Evolutionary conservation across 805 yeast species (phyloP), one percentile per base, ranked within the genome.

Genomic region (Nakazawaea wyomingensis): DNA sequence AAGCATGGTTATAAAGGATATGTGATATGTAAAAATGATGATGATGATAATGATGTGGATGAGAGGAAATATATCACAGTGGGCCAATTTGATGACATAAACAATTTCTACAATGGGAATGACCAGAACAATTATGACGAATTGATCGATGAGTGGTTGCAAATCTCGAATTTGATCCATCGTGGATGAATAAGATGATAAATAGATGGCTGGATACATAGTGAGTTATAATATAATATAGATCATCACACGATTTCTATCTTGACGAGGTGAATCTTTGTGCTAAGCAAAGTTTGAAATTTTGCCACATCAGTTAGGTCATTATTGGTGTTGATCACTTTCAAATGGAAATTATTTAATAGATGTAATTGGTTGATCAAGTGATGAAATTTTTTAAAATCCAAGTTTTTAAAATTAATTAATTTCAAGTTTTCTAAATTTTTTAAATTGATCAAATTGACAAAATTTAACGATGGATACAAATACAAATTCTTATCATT

Each of bases 131-230:
- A 27, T 14, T 13, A 14, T 18, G 30, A 11, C 17, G 41, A 36
- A 24, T 24, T 32, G 22, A 18, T 43, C 3, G 18, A 24, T 5
- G 46, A 10, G 61, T 59, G 22, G 61, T 55, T 22, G 57, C 41
- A 38, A 50, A 52, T 22, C 51, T 48, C 33, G 57, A 41, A 11
- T 49, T 53, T 22, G 57, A 56, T 14, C 57, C 50, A 21, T 52
- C n/a, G n/a, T n/a, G n/a, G n/a, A n/a, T n/a, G n/a, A n/a, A n/a
- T n/a, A n/a, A n/a, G n/a, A n/a, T n/a, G n/a, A n/a, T n/a, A n/a
- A n/a, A n/a, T n/a, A n/a, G n/a, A n/a, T n/a, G n/a, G n/a, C n/a
- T n/a, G n/a, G n/a, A n/a, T n/a, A n/a, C n/a, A n/a, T 42, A 21
- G 65, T 38, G 18, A 19, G 2, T 9, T 24, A 24, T 24, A 24